Evolutionary conservation across 176 grass and related monocot species (phyloP).

Genomic region (Musa troglodytarum): DNA sequence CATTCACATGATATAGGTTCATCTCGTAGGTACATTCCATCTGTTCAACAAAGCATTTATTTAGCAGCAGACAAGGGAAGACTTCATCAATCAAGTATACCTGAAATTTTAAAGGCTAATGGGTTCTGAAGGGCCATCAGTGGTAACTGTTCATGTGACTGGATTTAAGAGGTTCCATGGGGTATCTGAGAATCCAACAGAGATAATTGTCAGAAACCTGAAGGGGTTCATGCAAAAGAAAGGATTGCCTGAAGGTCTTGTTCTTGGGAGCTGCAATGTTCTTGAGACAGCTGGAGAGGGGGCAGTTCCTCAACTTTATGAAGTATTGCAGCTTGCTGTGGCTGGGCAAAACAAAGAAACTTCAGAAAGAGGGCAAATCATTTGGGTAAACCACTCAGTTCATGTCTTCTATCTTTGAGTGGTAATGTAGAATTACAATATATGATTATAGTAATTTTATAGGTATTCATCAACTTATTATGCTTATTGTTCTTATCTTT

Average conservation of each 20-base stretch:
- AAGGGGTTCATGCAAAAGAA: slow-evolving; percentile 67
- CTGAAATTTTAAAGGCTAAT: slow-evolving; percentile 21
- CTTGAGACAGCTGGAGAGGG: slow-evolving; percentile 86
- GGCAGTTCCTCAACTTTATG: slow-evolving; percentile 46
- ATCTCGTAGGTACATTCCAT: not conserved
- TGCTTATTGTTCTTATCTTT: not conserved
- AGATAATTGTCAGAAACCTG: slow-evolving; percentile 68
- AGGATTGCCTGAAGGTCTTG: slow-evolving; percentile 75
- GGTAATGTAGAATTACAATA: not conserved
- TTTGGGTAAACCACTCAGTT: slow-evolving; percentile 57
- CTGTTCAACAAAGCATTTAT: not conserved
- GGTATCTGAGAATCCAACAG: slow-evolving; percentile 87
- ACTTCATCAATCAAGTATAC: not conserved
- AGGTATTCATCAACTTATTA: not conserved
- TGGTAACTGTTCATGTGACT: slow-evolving; percentile 76
- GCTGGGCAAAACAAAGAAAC: slow-evolving; percentile 36
- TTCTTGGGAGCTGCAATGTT: slow-evolving; percentile 69
- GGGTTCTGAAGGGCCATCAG: slow-evolving; percentile 86
- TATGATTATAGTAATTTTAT: too few species aligned
- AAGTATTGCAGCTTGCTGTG: slow-evolving; percentile 56
- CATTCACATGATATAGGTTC: not conserved
- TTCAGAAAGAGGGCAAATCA: slow-evolving; percentile 43
- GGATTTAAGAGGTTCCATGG: slow-evolving; percentile 97
- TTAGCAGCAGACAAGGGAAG: not conserved
- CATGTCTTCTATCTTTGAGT: not conserved